A percentile compares a stretch with the other conserved stretches of the same genome.
Evolutionary conservation across 2,329 filamentous ascomycete species (phyloP).

Genomic region (Rhexocercosporidium sp.): DNA sequence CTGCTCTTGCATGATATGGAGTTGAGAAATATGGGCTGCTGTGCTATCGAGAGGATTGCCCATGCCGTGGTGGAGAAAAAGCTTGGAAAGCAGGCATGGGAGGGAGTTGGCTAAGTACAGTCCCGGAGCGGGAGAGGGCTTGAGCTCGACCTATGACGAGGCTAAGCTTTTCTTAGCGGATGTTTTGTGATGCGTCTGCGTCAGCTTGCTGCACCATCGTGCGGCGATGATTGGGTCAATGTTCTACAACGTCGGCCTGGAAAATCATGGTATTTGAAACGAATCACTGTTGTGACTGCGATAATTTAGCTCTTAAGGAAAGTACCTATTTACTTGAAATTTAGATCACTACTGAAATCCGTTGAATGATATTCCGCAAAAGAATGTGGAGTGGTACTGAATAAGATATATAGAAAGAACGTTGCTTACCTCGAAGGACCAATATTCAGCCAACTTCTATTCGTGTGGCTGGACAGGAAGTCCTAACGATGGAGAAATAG

Average conservation of each 20-base stretch:
- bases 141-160: not conserved
- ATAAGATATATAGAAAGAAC: no score
- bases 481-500: not conserved
- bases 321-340: no score
- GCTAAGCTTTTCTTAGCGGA: slow-evolving; percentile 6
- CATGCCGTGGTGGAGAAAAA: slow-evolving; percentile 5
- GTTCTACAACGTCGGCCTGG: not conserved
- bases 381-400: no score
- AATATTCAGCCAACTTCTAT: no score
- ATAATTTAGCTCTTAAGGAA: not conserved
- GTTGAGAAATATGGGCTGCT: not conserved
- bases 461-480: no score
- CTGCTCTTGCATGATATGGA: slow-evolving; percentile 33
- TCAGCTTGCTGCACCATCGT: slow-evolving; percentile 2
- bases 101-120: not conserved
- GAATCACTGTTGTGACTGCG: not conserved
- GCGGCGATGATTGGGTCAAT: slow-evolving; percentile 1
- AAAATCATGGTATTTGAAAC: not conserved
- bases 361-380: no score
- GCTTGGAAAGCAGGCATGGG: slow-evolving; percentile 6
- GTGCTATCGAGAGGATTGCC: not conserved
- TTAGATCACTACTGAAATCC: no score
- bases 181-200: not conserved
- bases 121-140: not conserved
- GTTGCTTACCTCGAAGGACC: no score